These are phyloP conservation scores for Penicillium nucicola DNA, from an alignment of 495 filamentous ascomycete genomes.

Conservation along the genomic window DNA sequence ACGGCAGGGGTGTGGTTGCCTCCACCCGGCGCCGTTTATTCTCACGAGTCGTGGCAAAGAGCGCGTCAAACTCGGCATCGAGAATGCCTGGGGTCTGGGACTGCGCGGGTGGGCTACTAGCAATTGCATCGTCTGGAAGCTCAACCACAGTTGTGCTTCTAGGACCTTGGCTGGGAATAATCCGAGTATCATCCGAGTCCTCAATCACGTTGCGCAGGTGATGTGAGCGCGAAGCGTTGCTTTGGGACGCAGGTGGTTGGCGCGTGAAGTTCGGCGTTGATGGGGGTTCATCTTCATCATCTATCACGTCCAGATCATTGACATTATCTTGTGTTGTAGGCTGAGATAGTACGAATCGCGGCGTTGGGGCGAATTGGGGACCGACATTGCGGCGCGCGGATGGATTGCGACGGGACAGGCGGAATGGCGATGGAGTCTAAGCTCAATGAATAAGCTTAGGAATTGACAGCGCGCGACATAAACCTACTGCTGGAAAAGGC, in stretches of 20 bases:
- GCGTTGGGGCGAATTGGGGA: constrained; percentile 41
- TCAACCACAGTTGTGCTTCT: neutral
- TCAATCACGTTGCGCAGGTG: constrained; percentile 35
- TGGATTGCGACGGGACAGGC: constrained; percentile 24
- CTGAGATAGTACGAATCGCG: constrained; percentile 38
- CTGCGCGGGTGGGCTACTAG: constrained; percentile 20
- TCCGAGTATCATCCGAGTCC: constrained; percentile 28
- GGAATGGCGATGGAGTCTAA: constrained; percentile 35
- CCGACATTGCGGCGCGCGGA: constrained; percentile 27
- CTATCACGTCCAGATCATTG: constrained; percentile 19
- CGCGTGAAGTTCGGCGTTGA: constrained; percentile 12
- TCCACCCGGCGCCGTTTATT: constrained; percentile 30
- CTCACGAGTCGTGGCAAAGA: constrained; percentile 24
- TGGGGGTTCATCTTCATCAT: constrained; percentile 15
- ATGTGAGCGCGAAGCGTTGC: constrained; percentile 6
- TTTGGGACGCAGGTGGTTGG: constrained; percentile 5
- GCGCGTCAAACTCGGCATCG: constrained; percentile 28
- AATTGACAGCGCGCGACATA: neutral
- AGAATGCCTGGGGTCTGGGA: constrained; percentile 5
- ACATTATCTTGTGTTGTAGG: constrained; percentile 7
- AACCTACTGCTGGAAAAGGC: constrained; percentile 16
- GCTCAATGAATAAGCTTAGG: neutral
- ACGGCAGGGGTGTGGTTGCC: neutral
- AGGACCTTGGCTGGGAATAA: neutral
- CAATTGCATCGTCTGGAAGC: constrained; percentile 10